Evolutionary conservation across 2,329 filamentous ascomycete genomes (phyloP).

Genomic region (Epichloe elymi): DNA sequence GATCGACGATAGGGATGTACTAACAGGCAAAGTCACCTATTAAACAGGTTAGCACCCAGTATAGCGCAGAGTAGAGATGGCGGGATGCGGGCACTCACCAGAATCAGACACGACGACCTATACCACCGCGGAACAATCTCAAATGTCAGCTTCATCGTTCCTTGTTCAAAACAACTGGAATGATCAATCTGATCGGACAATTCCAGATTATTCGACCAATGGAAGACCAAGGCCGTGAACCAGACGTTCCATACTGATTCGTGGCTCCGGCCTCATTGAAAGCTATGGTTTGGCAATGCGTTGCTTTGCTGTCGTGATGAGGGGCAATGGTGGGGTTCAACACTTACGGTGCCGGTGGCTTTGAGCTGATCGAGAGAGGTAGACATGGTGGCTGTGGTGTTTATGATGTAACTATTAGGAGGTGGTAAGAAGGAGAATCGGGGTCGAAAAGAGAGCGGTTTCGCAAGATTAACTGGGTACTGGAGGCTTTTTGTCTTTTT

Average conservation of each 20-base stretch:
- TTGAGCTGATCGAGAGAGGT: constrained; percentile 94
- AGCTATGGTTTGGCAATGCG: background rate
- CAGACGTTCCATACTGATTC: background rate
- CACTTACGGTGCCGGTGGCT: constrained; percentile 84
- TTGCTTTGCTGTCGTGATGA: constrained; percentile 3
- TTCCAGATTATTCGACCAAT: background rate
- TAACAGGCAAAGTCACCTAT: constrained; percentile 65
- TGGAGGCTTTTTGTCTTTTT: background rate
- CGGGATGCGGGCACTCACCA: constrained; percentile 45
- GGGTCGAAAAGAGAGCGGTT: background rate
- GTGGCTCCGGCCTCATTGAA: constrained; percentile 1
- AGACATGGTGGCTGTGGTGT: constrained; percentile 45
- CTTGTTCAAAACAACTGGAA: background rate
- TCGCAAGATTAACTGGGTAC: background rate
- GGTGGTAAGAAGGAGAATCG: background rate
- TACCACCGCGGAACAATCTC: constrained; percentile 8
- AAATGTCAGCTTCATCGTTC: constrained; percentile 12
- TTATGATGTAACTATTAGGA: background rate
- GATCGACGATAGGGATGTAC: constrained; percentile 21
- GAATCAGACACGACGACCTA: constrained; percentile 95
- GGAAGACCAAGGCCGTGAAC: background rate
- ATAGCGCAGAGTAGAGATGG: background rate
- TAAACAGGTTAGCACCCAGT: constrained; percentile 16
- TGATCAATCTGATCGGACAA: background rate
- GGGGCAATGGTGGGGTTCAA: constrained; percentile 18